Percentiles rank a stretch among this genome's conserved stretches.
Conservation (phyloP, 2,329 filamentous ascomycete genomes). For the Aspergillus ruber region DNA sequence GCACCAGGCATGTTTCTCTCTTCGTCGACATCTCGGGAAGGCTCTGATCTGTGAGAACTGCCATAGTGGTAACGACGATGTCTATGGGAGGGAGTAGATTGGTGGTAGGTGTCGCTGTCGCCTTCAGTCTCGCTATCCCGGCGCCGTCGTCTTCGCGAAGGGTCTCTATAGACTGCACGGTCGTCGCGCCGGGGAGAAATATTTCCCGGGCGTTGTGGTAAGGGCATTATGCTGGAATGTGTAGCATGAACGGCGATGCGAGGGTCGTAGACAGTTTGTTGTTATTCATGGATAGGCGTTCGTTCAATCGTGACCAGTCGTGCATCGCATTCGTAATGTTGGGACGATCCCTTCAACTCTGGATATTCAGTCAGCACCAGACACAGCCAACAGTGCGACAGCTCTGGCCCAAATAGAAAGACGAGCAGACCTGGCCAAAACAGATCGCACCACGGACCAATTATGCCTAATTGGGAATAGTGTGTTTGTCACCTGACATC, state of each 20-base stretch:
- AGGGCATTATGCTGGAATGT: slow-evolving; percentile 37
- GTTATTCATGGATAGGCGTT: not conserved
- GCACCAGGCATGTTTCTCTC: slow-evolving; percentile 47
- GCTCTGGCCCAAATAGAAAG: not conserved
- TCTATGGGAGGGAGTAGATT: slow-evolving; percentile 32
- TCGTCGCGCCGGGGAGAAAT: slow-evolving; percentile 56
- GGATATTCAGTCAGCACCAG: no score
- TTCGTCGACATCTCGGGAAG: slow-evolving; percentile 37
- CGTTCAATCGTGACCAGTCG: no score
- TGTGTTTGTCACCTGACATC: not conserved
- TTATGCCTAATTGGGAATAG: not conserved
- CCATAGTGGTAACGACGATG: slow-evolving; percentile 37
- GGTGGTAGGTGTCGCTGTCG: slow-evolving; percentile 30
- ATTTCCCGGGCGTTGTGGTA: slow-evolving; percentile 58
- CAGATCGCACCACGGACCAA: not conserved
- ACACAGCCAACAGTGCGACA: no score
- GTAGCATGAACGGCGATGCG: not conserved
- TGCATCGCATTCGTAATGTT: no score
- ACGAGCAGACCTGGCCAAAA: not conserved
- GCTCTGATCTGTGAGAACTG: slow-evolving; percentile 36
- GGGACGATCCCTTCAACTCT: no score
- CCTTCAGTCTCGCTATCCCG: slow-evolving; percentile 64
- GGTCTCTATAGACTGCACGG: slow-evolving; percentile 60
- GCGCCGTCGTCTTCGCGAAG: slow-evolving; percentile 61
- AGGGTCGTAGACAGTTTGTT: not conserved